Conservation (phyloP, 345 rosid genomes). For the Microthlaspi erraticum region DNA sequence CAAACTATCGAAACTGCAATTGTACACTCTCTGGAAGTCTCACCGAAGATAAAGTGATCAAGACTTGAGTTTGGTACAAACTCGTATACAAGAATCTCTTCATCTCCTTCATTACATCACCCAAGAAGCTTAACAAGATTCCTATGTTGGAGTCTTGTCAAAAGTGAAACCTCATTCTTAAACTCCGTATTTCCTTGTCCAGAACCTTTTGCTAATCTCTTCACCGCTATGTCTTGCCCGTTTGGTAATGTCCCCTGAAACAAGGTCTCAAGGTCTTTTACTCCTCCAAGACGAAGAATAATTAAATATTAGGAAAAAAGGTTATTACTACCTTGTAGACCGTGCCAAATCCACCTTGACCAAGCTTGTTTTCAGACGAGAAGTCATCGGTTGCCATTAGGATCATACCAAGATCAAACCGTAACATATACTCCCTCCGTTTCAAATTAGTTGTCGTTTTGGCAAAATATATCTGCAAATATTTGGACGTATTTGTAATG, state of each 20-base stretch:
- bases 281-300: neutral
- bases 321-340: slow-evolving; percentile 47
- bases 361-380: slow-evolving; percentile 42
- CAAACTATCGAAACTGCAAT: neutral
- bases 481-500: no score
- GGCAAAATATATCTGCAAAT: no score
- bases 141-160: slow-evolving; percentile 57
- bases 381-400: slow-evolving; percentile 30
- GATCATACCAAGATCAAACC: slow-evolving; percentile 5
- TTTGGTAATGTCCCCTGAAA: slow-evolving; percentile 46
- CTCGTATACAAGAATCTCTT: no score
- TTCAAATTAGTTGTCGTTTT: no score
- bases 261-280: neutral
- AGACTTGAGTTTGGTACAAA: no score
- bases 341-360: slow-evolving; percentile 50
- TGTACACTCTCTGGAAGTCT: no score
- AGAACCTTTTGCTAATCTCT: slow-evolving; percentile 43
- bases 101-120: slow-evolving; percentile 41
- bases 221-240: slow-evolving; percentile 52
- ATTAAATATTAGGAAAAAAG: neutral
- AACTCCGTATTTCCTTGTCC: slow-evolving; percentile 51
- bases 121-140: slow-evolving; percentile 57
- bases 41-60: no score
- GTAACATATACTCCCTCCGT: no score
- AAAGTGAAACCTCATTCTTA: slow-evolving; percentile 48